Conservation (phyloP, 805 yeast species). For the Cyberlindnera mississippiensis region DNA sequence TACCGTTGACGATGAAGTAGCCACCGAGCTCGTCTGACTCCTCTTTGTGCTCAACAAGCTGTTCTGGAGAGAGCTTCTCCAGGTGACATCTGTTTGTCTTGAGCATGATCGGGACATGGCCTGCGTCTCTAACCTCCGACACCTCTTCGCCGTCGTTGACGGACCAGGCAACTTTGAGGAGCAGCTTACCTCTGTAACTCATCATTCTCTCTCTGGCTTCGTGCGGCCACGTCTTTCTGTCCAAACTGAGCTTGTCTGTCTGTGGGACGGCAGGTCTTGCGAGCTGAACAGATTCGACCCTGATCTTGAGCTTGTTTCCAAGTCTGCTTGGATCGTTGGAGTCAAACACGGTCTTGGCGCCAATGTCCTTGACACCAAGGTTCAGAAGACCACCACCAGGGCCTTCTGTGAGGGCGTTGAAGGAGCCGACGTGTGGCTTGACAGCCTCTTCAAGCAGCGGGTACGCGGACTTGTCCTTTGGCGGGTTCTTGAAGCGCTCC, state of each 20-base stretch:
- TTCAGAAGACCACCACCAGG: slow-evolving; percentile 81
- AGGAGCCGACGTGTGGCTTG: slow-evolving; percentile 92
- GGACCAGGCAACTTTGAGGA: slow-evolving; percentile 77
- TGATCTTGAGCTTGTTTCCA: slow-evolving; percentile 80
- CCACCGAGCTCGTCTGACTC: slow-evolving; percentile 97
- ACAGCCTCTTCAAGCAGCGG: slow-evolving; percentile 88
- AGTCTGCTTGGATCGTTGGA: slow-evolving; percentile 60
- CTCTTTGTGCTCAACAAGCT: slow-evolving; percentile 74
- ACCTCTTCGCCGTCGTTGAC: slow-evolving; percentile 86
- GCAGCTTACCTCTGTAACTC: slow-evolving; percentile 73
- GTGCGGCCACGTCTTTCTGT: slow-evolving; percentile 76
- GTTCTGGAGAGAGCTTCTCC: slow-evolving; percentile 75
- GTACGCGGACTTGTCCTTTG: slow-evolving; percentile 76
- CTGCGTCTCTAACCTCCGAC: slow-evolving; percentile 83
- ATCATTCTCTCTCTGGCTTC: slow-evolving; percentile 89
- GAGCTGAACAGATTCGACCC: slow-evolving; percentile 87
- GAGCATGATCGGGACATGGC: slow-evolving; percentile 88
- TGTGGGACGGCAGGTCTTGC: slow-evolving; percentile 78
- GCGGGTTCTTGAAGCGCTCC: slow-evolving; percentile 79
- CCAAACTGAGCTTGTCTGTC: slow-evolving; percentile 67
- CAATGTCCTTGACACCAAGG: slow-evolving; percentile 84
- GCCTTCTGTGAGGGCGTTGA: slow-evolving; percentile 91
- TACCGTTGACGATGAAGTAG: slow-evolving; percentile 90
- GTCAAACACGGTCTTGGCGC: slow-evolving; percentile 81
- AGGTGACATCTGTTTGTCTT: slow-evolving; percentile 89